Percentiles rank a stretch among this genome's conserved stretches.
Conservation (phyloP, 306 rosid genomes). For the Trifolium fragiferum region DNA sequence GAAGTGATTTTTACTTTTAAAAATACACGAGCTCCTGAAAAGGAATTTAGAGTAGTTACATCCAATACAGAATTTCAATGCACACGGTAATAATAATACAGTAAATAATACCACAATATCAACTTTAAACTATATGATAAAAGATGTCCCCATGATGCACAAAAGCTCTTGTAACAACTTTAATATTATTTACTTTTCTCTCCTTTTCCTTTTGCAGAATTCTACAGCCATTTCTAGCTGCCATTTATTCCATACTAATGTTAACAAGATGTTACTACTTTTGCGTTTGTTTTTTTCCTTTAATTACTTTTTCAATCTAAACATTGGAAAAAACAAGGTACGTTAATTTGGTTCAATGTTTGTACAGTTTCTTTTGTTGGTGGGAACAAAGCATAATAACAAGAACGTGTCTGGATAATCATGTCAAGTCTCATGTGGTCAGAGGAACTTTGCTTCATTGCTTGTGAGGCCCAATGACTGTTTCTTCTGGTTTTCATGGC, state of each 20-base stretch:
- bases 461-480: conserved; percentile 62
- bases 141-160: too few species aligned
- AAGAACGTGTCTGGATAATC: conserved; percentile 53
- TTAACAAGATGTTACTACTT: neutral
- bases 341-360: neutral
- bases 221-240: neutral
- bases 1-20: too few species aligned
- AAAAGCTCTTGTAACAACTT: neutral
- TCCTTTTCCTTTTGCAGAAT: neutral
- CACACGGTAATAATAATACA: too few species aligned
- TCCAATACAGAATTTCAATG: too few species aligned
- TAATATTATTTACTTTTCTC: neutral
- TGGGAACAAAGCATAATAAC: conserved; percentile 77
- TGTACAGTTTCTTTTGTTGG: conserved; percentile 56
- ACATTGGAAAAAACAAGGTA: neutral
- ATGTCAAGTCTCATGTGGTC: conserved; percentile 51
- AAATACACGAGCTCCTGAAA: too few species aligned
- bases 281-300: neutral
- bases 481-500: conserved; percentile 64
- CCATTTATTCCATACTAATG: neutral
- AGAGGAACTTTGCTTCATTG: conserved; percentile 62
- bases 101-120: too few species aligned
- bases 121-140: too few species aligned
- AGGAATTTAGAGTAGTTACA: too few species aligned
- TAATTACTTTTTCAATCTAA: neutral